Percentiles rank a stretch among this genome's conserved stretches.
These are phyloP conservation scores for Fraxinus quadrangulata DNA, from an alignment of 257 asterid genomes.

Conservation along the genomic window DNA sequence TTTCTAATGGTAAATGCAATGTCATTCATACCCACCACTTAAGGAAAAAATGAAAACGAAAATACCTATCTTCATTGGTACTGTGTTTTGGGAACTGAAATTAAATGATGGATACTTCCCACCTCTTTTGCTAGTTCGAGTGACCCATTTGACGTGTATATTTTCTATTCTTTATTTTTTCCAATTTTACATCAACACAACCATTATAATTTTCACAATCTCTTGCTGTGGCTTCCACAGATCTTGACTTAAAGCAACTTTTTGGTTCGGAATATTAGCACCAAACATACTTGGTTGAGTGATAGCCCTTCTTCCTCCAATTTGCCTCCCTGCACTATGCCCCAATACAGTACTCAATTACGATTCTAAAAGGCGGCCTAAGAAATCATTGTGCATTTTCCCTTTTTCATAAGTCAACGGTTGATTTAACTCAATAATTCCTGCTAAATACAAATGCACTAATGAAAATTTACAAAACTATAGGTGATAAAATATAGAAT, in stretches of 20 bases:
- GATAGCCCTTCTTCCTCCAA: slow-evolving; percentile 8
- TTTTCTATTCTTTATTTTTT: neutral
- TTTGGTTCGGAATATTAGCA: neutral
- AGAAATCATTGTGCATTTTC: neutral
- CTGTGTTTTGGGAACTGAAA: slow-evolving; percentile 4
- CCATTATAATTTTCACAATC: slow-evolving; percentile 4
- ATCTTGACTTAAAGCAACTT: neutral
- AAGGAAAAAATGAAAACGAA: neutral
- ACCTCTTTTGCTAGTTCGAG: neutral
- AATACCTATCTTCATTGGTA: neutral
- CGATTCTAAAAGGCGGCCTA: neutral
- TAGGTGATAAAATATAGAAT: neutral
- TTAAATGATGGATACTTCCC: neutral
- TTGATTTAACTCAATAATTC: neutral
- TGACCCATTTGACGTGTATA: neutral
- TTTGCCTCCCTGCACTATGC: neutral
- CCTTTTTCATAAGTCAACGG: neutral
- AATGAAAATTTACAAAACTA: neutral
- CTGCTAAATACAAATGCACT: slow-evolving; percentile 13
- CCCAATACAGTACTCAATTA: neutral
- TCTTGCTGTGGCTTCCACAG: slow-evolving; percentile 1
- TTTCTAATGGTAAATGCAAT: neutral
- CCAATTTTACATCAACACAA: slow-evolving; percentile 8
- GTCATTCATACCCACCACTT: neutral
- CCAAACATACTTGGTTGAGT: neutral